Conservation (phyloP, 495 filamentous ascomycete species). For the Podospora australis region DNA sequence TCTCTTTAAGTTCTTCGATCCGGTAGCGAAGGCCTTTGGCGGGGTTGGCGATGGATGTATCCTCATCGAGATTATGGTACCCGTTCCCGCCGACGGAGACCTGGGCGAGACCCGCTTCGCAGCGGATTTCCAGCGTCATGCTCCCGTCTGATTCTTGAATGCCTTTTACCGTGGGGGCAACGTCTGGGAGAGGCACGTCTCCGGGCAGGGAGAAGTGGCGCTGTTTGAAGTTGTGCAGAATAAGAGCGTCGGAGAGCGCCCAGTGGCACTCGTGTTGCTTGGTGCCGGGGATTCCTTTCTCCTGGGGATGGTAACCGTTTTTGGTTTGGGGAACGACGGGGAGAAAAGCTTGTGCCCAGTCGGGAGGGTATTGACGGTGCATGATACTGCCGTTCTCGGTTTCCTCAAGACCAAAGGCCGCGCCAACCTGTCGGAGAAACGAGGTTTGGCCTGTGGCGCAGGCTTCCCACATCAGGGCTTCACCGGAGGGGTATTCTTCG, state of each 20-base stretch:
- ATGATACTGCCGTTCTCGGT: constrained; percentile 37
- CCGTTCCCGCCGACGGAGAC: not conserved
- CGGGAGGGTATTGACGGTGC: constrained; percentile 32
- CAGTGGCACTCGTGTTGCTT: constrained; percentile 27
- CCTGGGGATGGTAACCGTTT: constrained; percentile 1
- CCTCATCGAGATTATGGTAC: not conserved
- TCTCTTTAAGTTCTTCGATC: not conserved
- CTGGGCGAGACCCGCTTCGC: not conserved
- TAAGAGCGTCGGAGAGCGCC: constrained; percentile 30
- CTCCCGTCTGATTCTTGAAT: not conserved
- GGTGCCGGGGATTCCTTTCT: not conserved
- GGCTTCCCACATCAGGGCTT: constrained; percentile 34
- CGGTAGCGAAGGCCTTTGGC: not conserved
- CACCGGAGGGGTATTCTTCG: constrained; percentile 29
- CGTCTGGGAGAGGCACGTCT: constrained; percentile 13
- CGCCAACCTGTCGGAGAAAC: constrained; percentile 37
- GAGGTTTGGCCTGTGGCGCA: constrained; percentile 39
- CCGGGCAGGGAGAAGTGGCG: constrained; percentile 31
- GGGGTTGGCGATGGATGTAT: not conserved
- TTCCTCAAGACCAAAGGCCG: constrained; percentile 32
- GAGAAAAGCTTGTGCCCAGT: constrained; percentile 34
- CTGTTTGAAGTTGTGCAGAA: constrained; percentile 19
- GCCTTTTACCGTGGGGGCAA: not conserved
- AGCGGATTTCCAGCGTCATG: not conserved
- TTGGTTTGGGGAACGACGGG: constrained; percentile 12